phyloP scores from a whole-genome alignment of 495 filamentous ascomycete genomes.

The Penicillium cinerascens region DNA sequence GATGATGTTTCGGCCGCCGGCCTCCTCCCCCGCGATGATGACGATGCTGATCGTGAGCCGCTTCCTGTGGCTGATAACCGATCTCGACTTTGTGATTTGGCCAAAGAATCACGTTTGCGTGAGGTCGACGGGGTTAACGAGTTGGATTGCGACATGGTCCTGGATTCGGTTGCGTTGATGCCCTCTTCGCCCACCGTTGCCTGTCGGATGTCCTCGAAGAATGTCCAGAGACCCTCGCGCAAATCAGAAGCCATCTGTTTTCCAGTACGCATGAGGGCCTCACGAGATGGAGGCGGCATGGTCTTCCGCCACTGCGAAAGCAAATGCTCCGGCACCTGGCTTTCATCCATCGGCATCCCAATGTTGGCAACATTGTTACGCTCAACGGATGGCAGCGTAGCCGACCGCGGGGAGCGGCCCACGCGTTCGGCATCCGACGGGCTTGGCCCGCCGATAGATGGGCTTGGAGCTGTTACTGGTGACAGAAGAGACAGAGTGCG shows the following conservation, averaged over 20 bases:
- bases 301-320: slow-evolving; percentile 40
- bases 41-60: slow-evolving; percentile 31
- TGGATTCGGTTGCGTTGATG: slow-evolving; percentile 54
- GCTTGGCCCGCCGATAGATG: slow-evolving; percentile 2
- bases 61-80: slow-evolving; percentile 36
- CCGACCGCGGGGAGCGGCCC: slow-evolving; percentile 41
- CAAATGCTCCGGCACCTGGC: slow-evolving; percentile 30
- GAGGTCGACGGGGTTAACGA: slow-evolving; percentile 19
- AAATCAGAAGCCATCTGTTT: slow-evolving; percentile 91
- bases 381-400: slow-evolving; percentile 45
- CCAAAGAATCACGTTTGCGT: slow-evolving; percentile 35
- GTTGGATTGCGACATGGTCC: slow-evolving; percentile 30
- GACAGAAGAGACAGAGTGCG: slow-evolving; percentile 81
- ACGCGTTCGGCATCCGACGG: slow-evolving; percentile 30
- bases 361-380: slow-evolving; percentile 24
- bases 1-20: slow-evolving; percentile 34
- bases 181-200: slow-evolving; percentile 93
- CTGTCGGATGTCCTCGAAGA: slow-evolving; percentile 91
- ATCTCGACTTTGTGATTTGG: slow-evolving; percentile 37
- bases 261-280: slow-evolving; percentile 60
- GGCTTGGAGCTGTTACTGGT: slow-evolving; percentile 39
- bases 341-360: slow-evolving; percentile 21
- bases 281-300: slow-evolving; percentile 47
- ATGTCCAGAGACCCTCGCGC: slow-evolving; percentile 89
- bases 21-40: slow-evolving; percentile 31